Conservation (phyloP, 2,329 filamentous ascomycete genomes). For the Pyrenophora teres region DNA sequence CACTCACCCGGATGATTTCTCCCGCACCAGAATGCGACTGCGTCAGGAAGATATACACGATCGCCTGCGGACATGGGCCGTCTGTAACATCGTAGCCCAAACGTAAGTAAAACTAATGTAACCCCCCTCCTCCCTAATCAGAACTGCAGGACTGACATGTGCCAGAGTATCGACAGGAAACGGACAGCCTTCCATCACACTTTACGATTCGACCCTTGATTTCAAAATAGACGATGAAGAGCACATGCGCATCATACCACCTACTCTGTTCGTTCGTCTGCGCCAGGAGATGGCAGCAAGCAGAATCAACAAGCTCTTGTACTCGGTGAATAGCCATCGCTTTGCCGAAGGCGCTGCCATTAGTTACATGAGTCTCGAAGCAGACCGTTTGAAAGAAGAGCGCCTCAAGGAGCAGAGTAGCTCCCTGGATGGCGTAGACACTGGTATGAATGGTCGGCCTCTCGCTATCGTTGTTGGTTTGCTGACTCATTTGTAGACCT, state of each 20-base stretch:
- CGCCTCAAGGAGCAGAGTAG: slow-evolving; percentile 26
- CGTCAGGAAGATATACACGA: slow-evolving; percentile 80
- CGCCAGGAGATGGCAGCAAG: slow-evolving; percentile 48
- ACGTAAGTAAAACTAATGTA: slow-evolving; percentile 51
- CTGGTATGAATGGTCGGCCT: slow-evolving; percentile 23
- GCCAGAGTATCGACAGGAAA: slow-evolving; percentile 77
- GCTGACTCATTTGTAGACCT: slow-evolving; percentile 47
- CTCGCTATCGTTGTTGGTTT: neutral
- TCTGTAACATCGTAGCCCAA: slow-evolving; percentile 83
- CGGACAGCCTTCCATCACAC: slow-evolving; percentile 77
- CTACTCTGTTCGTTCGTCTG: slow-evolving; percentile 43
- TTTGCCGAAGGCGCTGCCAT: slow-evolving; percentile 38
- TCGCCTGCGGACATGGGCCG: slow-evolving; percentile 79
- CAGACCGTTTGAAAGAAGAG: slow-evolving; percentile 44
- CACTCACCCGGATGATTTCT: slow-evolving; percentile 83
- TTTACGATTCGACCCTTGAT: slow-evolving; percentile 73
- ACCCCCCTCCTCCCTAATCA: slow-evolving; percentile 11
- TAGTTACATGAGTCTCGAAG: slow-evolving; percentile 44
- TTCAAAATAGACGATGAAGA: slow-evolving; percentile 46
- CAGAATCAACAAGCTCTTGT: slow-evolving; percentile 46
- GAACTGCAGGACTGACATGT: slow-evolving; percentile 10
- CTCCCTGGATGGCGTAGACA: slow-evolving; percentile 42
- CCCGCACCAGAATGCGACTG: slow-evolving; percentile 72
- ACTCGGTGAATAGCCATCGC: slow-evolving; percentile 40
- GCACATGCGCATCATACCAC: slow-evolving; percentile 45